Evolutionary conservation across 1,139 yeast genomes (phyloP).

Genomic region (Geotrichum europaeum): DNA sequence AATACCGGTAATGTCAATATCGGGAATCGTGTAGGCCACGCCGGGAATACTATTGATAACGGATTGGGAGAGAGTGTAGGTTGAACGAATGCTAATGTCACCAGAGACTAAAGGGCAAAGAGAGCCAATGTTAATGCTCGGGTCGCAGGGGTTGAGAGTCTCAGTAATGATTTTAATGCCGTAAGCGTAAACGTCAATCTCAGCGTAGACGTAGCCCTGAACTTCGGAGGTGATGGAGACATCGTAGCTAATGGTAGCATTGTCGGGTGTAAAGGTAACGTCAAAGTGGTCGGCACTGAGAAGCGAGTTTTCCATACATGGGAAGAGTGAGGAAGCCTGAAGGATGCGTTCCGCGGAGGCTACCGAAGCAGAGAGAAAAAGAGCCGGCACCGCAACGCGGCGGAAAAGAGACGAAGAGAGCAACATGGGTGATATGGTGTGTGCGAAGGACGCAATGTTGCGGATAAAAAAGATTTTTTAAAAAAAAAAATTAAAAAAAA

Average conservation of each 20-base stretch:
- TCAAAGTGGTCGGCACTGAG: slow-evolving; percentile 78
- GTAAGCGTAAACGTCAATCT: slow-evolving; percentile 66
- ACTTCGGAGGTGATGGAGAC: slow-evolving; percentile 75
- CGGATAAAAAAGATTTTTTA: not conserved
- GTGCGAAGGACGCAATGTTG: not conserved
- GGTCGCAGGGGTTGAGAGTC: slow-evolving; percentile 59
- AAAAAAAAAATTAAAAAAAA: not conserved
- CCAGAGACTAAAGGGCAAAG: slow-evolving; percentile 86
- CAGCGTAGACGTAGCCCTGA: slow-evolving; percentile 66
- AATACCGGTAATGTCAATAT: slow-evolving; percentile 86
- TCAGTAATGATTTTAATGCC: slow-evolving; percentile 63
- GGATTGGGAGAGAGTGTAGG: slow-evolving; percentile 41
- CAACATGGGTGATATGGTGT: not conserved
- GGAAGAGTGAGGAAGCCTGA: slow-evolving; percentile 53
- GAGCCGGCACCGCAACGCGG: not conserved
- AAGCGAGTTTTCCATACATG: slow-evolving; percentile 89
- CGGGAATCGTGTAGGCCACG: slow-evolving; percentile 85
- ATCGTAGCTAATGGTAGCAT: slow-evolving; percentile 57
- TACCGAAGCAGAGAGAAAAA: not conserved
- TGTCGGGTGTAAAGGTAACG: slow-evolving; percentile 64
- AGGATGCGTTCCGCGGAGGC: slow-evolving; percentile 24
- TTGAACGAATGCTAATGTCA: slow-evolving; percentile 64
- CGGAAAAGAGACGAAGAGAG: not conserved
- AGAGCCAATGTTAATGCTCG: slow-evolving; percentile 40
- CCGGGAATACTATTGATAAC: slow-evolving; percentile 61